A percentile compares a stretch with the other conserved stretches of the same genome.
These are phyloP conservation scores for Trichoderma asperellum DNA, from an alignment of 2,329 filamentous ascomycete species.

Conservation along the genomic window DNA sequence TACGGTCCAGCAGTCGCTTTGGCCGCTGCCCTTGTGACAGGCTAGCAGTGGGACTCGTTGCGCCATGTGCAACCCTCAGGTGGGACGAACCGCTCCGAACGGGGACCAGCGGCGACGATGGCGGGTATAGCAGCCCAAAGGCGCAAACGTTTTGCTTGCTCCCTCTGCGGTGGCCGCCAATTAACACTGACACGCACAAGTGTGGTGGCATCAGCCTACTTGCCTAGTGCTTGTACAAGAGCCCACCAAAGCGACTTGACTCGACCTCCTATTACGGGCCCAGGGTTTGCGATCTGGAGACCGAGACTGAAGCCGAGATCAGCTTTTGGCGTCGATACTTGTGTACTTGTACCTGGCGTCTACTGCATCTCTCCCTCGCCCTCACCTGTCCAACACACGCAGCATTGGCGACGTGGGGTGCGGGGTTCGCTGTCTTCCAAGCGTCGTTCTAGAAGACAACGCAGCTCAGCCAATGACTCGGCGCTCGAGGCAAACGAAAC, in stretches of 20 bases:
- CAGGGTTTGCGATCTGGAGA: background rate
- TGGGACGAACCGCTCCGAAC: conserved; percentile 33
- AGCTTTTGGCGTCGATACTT: background rate
- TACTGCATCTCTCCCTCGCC: background rate
- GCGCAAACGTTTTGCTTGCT: background rate
- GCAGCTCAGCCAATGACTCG: conserved; percentile 22
- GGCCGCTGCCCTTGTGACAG: conserved; percentile 28
- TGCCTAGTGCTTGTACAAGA: background rate
- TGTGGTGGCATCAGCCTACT: background rate
- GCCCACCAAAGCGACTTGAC: background rate
- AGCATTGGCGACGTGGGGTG: conserved; percentile 24
- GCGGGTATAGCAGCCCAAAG: conserved; percentile 15
- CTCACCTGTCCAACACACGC: background rate
- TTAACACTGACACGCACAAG: background rate
- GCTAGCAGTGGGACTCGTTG: conserved; percentile 28
- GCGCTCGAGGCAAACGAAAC: background rate
- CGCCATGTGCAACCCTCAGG: conserved; percentile 29
- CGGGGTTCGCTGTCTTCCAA: conserved; percentile 26
- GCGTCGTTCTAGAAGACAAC: conserved; percentile 27
- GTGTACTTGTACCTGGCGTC: background rate
- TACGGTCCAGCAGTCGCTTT: conserved; percentile 15
- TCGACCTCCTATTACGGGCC: background rate
- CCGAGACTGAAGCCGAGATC: background rate
- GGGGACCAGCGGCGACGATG: conserved; percentile 26
- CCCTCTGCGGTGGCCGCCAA: background rate